These are phyloP conservation scores for Hibiscus mutabilis DNA, from an alignment of 345 rosid genomes.

Conservation along the genomic window DNA sequence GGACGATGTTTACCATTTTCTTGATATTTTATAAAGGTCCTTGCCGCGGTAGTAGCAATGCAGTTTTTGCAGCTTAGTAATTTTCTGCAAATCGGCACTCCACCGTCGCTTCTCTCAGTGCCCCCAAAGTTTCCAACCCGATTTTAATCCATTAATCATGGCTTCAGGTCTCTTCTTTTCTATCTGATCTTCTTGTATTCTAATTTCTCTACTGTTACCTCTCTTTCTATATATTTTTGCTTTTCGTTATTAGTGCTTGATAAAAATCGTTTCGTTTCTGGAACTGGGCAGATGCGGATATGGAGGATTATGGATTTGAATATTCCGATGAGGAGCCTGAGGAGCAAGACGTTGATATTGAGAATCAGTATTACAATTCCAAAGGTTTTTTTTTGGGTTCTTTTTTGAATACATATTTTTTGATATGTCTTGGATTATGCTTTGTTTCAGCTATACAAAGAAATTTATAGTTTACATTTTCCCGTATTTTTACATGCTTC, in stretches of 20 bases:
- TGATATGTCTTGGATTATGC: not conserved
- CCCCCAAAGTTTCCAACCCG: not conserved
- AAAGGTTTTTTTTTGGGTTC: slow-evolving; percentile 40
- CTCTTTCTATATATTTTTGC: not conserved
- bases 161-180: slow-evolving; percentile 3
- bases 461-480: not conserved
- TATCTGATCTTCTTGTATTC: not conserved
- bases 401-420: not conserved
- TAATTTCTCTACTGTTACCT: not conserved
- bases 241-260: not conserved
- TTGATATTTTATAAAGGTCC: no score
- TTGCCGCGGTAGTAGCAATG: not conserved
- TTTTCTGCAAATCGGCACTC: not conserved
- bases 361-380: slow-evolving; percentile 92
- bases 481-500: not conserved
- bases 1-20: no score
- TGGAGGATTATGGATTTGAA: slow-evolving; percentile 98
- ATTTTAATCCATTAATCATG: not conserved
- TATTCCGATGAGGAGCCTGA: slow-evolving; percentile 98
- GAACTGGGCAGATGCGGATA: slow-evolving; percentile 72
- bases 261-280: not conserved
- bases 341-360: slow-evolving; percentile 94
- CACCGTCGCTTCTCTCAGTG: not conserved
- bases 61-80: not conserved
- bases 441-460: not conserved